Conservation (phyloP, 2,329 filamentous ascomycete species). For the Scortechinia acanthostroma region DNA sequence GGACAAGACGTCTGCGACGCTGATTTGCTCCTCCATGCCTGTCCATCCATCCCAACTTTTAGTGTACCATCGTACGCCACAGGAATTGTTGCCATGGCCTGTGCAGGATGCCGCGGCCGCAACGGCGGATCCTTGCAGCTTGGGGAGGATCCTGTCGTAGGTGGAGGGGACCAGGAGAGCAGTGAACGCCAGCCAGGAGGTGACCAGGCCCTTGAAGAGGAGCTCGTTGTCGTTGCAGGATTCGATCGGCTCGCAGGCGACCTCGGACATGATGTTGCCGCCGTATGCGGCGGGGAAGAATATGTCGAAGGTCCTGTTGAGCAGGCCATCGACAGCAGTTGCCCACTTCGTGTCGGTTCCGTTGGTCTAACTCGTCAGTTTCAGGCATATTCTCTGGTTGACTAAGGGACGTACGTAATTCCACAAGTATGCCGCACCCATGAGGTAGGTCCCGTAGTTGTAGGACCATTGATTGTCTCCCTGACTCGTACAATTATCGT, state of each 20-base stretch:
- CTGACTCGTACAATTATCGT: conserved; percentile 13
- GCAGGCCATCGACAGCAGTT: conserved; percentile 15
- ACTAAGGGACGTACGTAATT: conserved; percentile 30
- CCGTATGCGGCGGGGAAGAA: conserved; percentile 15
- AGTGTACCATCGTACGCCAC: conserved; percentile 19
- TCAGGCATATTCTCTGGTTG: conserved; percentile 2
- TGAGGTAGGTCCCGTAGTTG: conserved; percentile 29
- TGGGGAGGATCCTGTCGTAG: conserved; percentile 12
- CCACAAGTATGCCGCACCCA: conserved; percentile 27
- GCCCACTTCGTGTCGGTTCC: conserved; percentile 19
- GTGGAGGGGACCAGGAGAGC: conserved; percentile 22
- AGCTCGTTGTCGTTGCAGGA: conserved; percentile 28
- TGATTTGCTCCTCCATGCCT: conserved; percentile 22
- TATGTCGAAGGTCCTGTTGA: conserved; percentile 16
- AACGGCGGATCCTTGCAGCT: conserved; percentile 17
- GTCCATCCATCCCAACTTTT: conserved; percentile 20
- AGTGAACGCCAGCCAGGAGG: conserved; percentile 18
- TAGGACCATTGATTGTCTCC: conserved; percentile 31
- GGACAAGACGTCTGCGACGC: conserved; percentile 20
- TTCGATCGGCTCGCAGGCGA: conserved; percentile 25
- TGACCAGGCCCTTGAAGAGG: conserved; percentile 22
- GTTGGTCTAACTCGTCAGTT: conserved; percentile 3
- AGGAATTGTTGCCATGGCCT: conserved; percentile 16
- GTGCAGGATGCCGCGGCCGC: conserved; percentile 20
- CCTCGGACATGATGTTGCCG: conserved; percentile 24